Percentiles rank a stretch among this genome's conserved stretches.
Evolutionary conservation across 139 green algal genomes (phyloP).

Genomic region (Gonium pectorale): DNA sequence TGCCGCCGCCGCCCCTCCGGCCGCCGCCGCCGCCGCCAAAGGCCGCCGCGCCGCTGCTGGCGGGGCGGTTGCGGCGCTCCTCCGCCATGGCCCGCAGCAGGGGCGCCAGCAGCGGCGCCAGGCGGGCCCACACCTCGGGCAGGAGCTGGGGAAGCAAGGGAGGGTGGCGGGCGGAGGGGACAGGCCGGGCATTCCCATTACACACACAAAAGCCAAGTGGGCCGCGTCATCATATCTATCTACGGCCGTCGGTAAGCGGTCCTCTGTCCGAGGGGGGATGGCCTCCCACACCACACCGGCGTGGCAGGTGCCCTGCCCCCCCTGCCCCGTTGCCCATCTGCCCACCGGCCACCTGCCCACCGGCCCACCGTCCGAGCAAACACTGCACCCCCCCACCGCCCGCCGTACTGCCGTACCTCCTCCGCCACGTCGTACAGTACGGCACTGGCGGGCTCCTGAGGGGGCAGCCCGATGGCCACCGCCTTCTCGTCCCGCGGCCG

Average conservation of each 20-base stretch:
- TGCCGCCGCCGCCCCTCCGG: not conserved
- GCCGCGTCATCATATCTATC: no score
- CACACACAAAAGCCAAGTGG: no score
- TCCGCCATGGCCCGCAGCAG: not conserved
- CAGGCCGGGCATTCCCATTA: no score
- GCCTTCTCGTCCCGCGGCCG: slow-evolving; percentile 34
- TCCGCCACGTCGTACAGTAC: slow-evolving; percentile 32
- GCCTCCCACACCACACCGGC: not conserved
- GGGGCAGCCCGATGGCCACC: slow-evolving; percentile 28
- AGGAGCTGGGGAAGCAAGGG: slow-evolving; percentile 23
- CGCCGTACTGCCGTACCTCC: slow-evolving; percentile 1
- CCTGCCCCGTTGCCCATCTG: no score
- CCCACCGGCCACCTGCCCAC: not conserved
- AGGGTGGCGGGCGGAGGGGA: not conserved
- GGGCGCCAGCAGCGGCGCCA: slow-evolving; percentile 28
- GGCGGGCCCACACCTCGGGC: slow-evolving; percentile 25
- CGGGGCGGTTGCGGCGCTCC: not conserved
- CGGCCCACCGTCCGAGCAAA: not conserved
- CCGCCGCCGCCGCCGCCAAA: not conserved
- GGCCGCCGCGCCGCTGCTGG: not conserved
- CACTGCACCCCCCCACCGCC: not conserved
- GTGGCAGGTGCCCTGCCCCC: not conserved
- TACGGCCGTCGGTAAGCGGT: no score
- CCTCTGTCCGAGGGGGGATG: no score
- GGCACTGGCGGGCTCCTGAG: slow-evolving; percentile 8